These are phyloP conservation scores for Rhodotorula sp. DNA, from an alignment of 1,284 basidiomycete genomes.

Conservation along the genomic window DNA sequence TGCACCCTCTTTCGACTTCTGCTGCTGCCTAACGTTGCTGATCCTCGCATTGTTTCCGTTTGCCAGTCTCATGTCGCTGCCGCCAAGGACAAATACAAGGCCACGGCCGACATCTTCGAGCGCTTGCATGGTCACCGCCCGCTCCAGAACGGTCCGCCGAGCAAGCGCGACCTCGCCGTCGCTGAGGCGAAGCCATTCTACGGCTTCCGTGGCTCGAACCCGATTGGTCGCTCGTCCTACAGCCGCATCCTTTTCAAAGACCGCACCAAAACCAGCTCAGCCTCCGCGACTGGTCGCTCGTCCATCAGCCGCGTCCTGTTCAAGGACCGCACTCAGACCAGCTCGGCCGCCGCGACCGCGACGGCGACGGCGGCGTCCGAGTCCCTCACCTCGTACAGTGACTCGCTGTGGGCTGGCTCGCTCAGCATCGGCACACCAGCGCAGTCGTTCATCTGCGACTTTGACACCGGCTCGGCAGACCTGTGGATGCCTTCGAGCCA, in stretches of 20 bases:
- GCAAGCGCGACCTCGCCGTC: not conserved
- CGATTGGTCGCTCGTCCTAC: too few species aligned
- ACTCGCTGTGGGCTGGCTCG: constrained; percentile 41
- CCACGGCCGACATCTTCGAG: constrained; percentile 11
- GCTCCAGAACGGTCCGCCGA: not conserved
- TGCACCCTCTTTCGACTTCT: not conserved
- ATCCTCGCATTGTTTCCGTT: not conserved
- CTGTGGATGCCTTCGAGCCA: constrained; percentile 22
- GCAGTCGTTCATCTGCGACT: constrained; percentile 40
- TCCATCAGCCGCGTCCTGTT: too few species aligned
- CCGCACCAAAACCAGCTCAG: too few species aligned
- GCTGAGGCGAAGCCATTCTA: not conserved
- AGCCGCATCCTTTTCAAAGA: too few species aligned
- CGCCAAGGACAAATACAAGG: constrained; percentile 11
- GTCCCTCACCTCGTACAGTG: constrained; percentile 5
- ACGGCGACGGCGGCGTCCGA: constrained; percentile 2
- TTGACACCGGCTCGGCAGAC: constrained; percentile 40
- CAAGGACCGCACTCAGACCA: not conserved
- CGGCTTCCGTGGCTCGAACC: too few species aligned
- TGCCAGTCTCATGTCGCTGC: not conserved
- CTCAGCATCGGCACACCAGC: constrained; percentile 41
- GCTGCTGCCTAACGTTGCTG: not conserved
- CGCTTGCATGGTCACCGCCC: constrained; percentile 3
- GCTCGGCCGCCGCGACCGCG: not conserved
- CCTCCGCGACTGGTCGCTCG: not conserved